These are phyloP conservation scores for Kazachstania bromeliacearum DNA, from an alignment of 805 yeast species.

Conservation along the genomic window DNA sequence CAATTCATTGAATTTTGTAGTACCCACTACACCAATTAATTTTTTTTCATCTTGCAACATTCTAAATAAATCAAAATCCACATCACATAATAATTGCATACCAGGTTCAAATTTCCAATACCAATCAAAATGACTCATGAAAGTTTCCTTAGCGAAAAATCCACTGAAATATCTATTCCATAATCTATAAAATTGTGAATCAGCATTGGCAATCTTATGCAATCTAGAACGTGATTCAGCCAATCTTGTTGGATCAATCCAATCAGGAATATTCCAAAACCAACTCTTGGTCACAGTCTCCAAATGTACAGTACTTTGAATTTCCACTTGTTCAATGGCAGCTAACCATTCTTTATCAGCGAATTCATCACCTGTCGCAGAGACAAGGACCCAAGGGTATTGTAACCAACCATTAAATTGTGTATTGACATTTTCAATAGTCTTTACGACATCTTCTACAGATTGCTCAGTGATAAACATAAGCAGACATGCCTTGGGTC, in stretches of 20 bases:
- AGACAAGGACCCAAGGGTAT: conserved; percentile 89
- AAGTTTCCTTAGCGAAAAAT: conserved; percentile 58
- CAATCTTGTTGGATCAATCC: conserved; percentile 65
- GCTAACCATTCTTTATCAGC: conserved; percentile 13
- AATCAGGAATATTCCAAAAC: conserved; percentile 67
- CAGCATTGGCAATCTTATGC: conserved; percentile 59
- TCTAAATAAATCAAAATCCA: conserved; percentile 65
- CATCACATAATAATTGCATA: conserved; percentile 60
- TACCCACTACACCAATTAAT: conserved; percentile 67
- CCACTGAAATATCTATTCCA: conserved; percentile 82
- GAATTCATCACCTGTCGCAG: conserved; percentile 55
- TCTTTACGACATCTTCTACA: conserved; percentile 41
- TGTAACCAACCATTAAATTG: conserved; percentile 64
- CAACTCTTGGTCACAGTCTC: not conserved
- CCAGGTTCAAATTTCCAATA: conserved; percentile 90
- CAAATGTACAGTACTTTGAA: conserved; percentile 32
- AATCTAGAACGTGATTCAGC: conserved; percentile 46
- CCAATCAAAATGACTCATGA: conserved; percentile 58
- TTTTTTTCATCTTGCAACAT: conserved; percentile 63
- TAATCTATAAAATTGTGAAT: conserved; percentile 62
- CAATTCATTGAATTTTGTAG: conserved; percentile 53
- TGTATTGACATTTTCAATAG: conserved; percentile 66
- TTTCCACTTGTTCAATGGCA: conserved; percentile 37
- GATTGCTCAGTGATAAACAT: conserved; percentile 45
- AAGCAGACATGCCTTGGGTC: conserved; percentile 31